Evolutionary conservation across 2,329 filamentous ascomycete genomes (phyloP).

Genomic region (Fusarium napiforme): DNA sequence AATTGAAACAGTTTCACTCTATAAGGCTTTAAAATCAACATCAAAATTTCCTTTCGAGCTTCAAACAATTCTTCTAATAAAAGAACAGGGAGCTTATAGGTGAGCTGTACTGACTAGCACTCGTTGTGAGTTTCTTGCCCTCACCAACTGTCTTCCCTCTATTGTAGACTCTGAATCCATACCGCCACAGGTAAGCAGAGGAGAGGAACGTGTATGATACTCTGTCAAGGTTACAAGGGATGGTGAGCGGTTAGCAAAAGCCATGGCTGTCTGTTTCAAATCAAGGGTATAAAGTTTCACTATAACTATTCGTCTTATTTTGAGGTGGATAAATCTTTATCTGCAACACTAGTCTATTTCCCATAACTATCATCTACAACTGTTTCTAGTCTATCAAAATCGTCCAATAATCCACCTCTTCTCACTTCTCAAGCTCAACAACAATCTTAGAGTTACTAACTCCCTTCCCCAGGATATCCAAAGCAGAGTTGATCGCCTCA

Average conservation of each 20-base stretch:
- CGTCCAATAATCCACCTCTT: rapidly evolving
- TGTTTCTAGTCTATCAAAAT: rapidly evolving
- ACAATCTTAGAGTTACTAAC: neutral
- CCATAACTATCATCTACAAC: neutral
- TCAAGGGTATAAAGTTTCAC: neutral
- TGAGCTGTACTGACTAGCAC: no score
- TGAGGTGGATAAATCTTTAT: neutral
- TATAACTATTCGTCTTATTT: rapidly evolving
- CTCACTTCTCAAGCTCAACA: neutral
- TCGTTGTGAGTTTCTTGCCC: no score
- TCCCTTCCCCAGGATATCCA: neutral
- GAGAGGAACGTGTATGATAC: neutral
- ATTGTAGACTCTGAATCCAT: neutral
- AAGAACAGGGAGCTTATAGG: no score
- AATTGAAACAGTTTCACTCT: no score
- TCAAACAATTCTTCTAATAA: no score
- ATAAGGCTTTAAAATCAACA: no score
- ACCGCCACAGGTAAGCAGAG: rapidly evolving
- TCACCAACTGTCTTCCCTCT: neutral
- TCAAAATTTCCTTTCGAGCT: no score
- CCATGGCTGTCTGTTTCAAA: neutral
- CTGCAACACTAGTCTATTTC: neutral
- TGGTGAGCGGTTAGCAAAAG: no score
- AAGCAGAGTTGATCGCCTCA: neutral
- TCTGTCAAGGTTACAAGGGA: neutral